Evolutionary conservation across 164 flowering plant species (phyloP), one percentile per base, ranked within the genome.

Genomic region (Liquidambar formosana): DNA sequence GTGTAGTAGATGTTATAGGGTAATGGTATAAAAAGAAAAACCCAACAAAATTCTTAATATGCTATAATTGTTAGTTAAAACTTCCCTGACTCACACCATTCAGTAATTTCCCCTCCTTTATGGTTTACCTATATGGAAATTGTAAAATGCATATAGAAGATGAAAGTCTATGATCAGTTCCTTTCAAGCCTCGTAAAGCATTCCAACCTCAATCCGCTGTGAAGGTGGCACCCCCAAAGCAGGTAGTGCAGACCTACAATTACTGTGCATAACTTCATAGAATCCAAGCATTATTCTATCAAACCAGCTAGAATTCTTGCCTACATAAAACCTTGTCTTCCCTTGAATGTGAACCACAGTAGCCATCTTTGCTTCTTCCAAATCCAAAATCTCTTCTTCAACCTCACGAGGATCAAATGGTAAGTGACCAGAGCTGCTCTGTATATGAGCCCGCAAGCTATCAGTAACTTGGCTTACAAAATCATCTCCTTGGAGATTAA

Each of bases 311-410:
- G 80, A 66, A 14, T 74, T 75, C 60, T 78, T 81, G 16, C 91
- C 79, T 47, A 83, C 63, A 71, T 85, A 75, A 73, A 91, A 85
- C 79, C 91, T 83, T 6, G 94, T 82, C 79, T 86, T 92, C 54
- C 97, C 97, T 56, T 83, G 80, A 68, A 92, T 69, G 57, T 92
- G 95, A 66, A 89, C 90, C 21, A 88, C 83, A 52, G 86, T 93
- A 2, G 79, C 84, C 28, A 21, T 52, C 72, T 69, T 82, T 15
- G 91, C 89, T 67, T 69, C 81, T 59, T 81, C 84, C 79, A 91
- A 65, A 54, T 69, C 78, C 13, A 74, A 66, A 18, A 86, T 61
- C 77, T 89, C 89, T 60, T 81, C 81, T 58, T 79, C 79, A 38
- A 63, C 56, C 23, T 64, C 79, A 11, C 23, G 0, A 46, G 72